Evolutionary conservation across 768 basidiomycete genomes (phyloP).

Genomic region (Pisolithus microcarpus): DNA sequence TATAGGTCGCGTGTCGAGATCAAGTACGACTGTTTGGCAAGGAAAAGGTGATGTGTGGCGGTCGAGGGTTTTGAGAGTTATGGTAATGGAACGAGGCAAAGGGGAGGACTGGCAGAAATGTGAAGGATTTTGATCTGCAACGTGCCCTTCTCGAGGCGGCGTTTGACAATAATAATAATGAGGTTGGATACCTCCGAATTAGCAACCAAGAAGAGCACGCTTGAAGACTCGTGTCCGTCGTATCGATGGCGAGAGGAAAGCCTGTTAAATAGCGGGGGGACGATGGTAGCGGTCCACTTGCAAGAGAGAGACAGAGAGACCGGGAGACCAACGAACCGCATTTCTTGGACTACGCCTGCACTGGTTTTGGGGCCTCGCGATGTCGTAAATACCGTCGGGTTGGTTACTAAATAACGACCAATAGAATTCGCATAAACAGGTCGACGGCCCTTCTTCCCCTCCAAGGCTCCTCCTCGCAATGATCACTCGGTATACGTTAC

Average conservation of each 20-base stretch:
- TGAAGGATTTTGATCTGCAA: conserved; percentile 68
- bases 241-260: conserved; percentile 1
- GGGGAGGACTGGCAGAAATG: conserved; percentile 43
- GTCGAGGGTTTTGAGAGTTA: conserved; percentile 32
- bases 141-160: conserved; percentile 59
- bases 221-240: conserved; percentile 13
- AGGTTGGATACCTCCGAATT: conserved; percentile 13
- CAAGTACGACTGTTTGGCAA: conserved; percentile 22
- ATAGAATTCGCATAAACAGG: not conserved
- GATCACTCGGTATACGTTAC: not conserved
- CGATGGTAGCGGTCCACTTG: conserved; percentile 16
- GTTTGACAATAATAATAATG: conserved; percentile 39
- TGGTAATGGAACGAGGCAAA: conserved; percentile 48
- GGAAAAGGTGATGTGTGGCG: conserved; percentile 26
- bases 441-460: not conserved
- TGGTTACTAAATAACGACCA: conserved; percentile 20
- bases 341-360: conserved; percentile 11
- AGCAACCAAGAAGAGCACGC: conserved; percentile 16
- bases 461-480: not conserved
- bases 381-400: conserved; percentile 24
- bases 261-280: conserved; percentile 5
- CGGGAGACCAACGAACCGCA: conserved; percentile 3
- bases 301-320: conserved; percentile 13
- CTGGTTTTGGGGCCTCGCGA: conserved; percentile 23
- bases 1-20: conserved; percentile 33